Evolutionary conservation across 495 filamentous ascomycete genomes (phyloP), one percentile per base, ranked within the genome.

Genomic region (Talaromyces wortmannii): DNA sequence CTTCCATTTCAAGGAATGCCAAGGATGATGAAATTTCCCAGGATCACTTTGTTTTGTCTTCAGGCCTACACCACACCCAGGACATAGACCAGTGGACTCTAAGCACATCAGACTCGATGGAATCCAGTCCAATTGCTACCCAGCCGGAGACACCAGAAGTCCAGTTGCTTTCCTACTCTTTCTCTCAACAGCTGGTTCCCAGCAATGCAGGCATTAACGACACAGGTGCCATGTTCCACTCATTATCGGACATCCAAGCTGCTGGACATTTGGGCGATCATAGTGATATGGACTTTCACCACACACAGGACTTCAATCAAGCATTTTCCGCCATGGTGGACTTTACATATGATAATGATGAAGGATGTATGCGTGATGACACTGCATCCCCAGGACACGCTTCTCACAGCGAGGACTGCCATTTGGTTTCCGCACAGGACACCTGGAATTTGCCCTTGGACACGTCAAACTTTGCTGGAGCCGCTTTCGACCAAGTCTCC

Each of bases 21-120:
- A 71, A 71, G 72, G 74, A 75, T 76, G 71, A 76, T 75, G 71
- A 75, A 59, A 58, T 76, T 57, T 72, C 67, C 47, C 74, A 72
- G 63, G 72, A 73, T 64, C 69, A 59, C 59, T 71, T 70, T 52
- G 71, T 71, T 56, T 66, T 75, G 57, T 71, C 68, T 66, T 75
- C 72, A 55, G 70, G 61, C 62, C 59, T 69, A 45, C 62, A 62
- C 56, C 64, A 69, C 57, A 53, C 64, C 55, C 63, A 65, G 61
- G 71, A 73, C 31, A 63, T 75, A 56, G 69, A 72, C 58, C 61
- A 70, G 49, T 77, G 74, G 74, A 61, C 61, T 44, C 46, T 77
- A 59, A 70, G 61, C 57, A 68, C 66, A 63, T 55, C 68, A 66
- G 72, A 75, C 30, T 65, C 67, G 23, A 52, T 74, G 59, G 70